phyloP scores from a whole-genome alignment of 2,329 filamentous ascomycete species.

The Colletotrichum liriopes region DNA sequence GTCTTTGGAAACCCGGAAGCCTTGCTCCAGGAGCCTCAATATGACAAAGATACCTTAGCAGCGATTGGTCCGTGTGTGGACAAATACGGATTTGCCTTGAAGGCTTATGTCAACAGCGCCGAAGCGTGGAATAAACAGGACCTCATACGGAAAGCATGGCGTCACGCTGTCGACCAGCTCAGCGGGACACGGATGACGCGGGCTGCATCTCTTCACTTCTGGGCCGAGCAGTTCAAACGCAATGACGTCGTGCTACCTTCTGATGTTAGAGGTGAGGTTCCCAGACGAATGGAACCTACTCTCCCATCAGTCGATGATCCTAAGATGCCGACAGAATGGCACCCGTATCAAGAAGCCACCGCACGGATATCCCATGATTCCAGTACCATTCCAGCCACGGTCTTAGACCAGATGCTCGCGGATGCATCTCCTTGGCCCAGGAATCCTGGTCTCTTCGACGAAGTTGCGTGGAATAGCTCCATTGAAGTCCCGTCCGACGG shows the following conservation, averaged over 20 bases:
- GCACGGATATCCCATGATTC: too few species aligned
- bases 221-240: neutral
- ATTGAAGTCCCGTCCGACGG: neutral
- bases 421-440: neutral
- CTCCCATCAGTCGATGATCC: neutral
- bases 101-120: neutral
- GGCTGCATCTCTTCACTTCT: slow-evolving; percentile 33
- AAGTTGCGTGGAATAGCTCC: neutral
- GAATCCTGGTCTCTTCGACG: neutral
- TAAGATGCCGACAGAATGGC: slow-evolving; percentile 16
- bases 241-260: neutral
- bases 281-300: neutral
- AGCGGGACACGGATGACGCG: slow-evolving; percentile 14
- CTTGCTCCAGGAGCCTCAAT: neutral
- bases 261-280: slow-evolving; percentile 5
- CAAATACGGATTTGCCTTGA: slow-evolving; percentile 15
- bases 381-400: neutral
- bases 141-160: slow-evolving; percentile 22
- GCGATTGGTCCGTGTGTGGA: slow-evolving; percentile 17
- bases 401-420: neutral
- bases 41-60: neutral
- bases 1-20: slow-evolving; percentile 1
- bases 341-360: neutral
- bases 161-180: slow-evolving; percentile 10
- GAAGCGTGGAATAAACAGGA: neutral